Evolutionary conservation across 306 rosid genomes (phyloP).

Genomic region (Ziziphus jujuba): DNA sequence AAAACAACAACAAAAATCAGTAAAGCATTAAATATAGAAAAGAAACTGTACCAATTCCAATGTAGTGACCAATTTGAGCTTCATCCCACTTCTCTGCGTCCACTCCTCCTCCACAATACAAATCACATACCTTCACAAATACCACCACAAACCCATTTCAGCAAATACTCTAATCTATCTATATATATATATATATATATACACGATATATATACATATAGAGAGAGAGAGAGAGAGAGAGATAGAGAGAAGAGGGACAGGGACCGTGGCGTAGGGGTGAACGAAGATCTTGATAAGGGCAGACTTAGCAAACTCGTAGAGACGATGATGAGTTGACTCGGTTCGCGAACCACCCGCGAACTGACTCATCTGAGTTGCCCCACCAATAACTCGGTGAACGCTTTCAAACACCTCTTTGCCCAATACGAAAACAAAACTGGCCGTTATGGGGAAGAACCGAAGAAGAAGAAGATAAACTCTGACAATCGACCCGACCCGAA

Average conservation of each 20-base stretch:
- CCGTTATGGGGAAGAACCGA: too few relatives aligned
- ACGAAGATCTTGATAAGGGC: constrained; percentile 79
- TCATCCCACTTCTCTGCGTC: constrained; percentile 76
- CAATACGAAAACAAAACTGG: too few relatives aligned
- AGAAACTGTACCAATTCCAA: constrained; percentile 70
- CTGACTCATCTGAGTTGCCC: constrained; percentile 50
- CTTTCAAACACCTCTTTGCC: too few relatives aligned
- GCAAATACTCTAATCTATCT: neutral
- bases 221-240: neutral
- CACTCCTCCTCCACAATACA: constrained; percentile 75
- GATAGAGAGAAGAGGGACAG: too few relatives aligned
- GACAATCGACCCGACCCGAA: neutral
- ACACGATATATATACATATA: neutral
- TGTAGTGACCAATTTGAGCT: constrained; percentile 78
- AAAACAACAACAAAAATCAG: neutral
- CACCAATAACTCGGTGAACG: neutral
- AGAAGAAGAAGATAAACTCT: too few relatives aligned
- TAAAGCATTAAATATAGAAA: neutral
- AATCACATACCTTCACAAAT: constrained; percentile 62
- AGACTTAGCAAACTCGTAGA: constrained; percentile 72
- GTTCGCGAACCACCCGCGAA: constrained; percentile 34
- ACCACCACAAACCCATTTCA: neutral
- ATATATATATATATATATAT: neutral
- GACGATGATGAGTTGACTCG: constrained; percentile 72
- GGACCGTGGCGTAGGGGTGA: constrained; percentile 81